Evolutionary conservation across 768 basidiomycete genomes (phyloP).

Genomic region (Mycena galericulata): DNA sequence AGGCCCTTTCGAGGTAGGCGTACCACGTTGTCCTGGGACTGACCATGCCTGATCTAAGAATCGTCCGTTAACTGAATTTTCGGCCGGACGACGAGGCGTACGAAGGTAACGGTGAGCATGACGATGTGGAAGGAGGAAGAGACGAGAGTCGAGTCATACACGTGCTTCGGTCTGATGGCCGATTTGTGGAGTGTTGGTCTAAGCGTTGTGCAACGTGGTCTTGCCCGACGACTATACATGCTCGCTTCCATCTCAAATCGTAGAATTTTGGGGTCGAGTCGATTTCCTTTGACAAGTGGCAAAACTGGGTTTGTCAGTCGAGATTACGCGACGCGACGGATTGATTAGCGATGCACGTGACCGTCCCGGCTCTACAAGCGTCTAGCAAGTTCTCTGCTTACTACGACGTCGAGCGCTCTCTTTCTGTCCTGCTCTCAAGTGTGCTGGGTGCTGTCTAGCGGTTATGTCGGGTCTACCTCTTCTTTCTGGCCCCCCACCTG

Average conservation of each 20-base stretch:
- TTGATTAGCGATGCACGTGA: background rate
- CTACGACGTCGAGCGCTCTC: background rate
- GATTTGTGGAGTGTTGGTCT: too few relatives aligned
- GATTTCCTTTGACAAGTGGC: too few relatives aligned
- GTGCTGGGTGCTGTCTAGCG: too few relatives aligned
- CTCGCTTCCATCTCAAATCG: background rate
- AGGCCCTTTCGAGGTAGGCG: background rate
- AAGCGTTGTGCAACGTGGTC: too few relatives aligned
- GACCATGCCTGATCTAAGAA: constrained; percentile 72
- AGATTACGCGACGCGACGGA: constrained; percentile 7
- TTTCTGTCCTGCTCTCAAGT: background rate
- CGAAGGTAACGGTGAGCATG: constrained; percentile 44
- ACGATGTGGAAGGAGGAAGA: background rate
- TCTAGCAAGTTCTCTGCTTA: constrained; percentile 4
- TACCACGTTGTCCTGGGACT: constrained; percentile 79
- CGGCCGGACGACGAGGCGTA: constrained; percentile 10
- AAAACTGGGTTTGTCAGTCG: background rate
- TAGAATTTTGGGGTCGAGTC: background rate
- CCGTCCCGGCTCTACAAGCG: background rate
- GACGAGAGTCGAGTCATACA: background rate
- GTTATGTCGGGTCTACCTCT: constrained; percentile 33
- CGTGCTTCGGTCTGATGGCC: constrained; percentile 10
- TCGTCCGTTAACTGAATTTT: background rate
- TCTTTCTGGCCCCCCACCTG: constrained; percentile 30
- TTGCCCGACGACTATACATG: too few relatives aligned